Percentiles rank a stretch among this genome's conserved stretches.
Evolutionary conservation across 2,329 filamentous ascomycete genomes (phyloP).

Genomic region (Aspergillus calidoustus): DNA sequence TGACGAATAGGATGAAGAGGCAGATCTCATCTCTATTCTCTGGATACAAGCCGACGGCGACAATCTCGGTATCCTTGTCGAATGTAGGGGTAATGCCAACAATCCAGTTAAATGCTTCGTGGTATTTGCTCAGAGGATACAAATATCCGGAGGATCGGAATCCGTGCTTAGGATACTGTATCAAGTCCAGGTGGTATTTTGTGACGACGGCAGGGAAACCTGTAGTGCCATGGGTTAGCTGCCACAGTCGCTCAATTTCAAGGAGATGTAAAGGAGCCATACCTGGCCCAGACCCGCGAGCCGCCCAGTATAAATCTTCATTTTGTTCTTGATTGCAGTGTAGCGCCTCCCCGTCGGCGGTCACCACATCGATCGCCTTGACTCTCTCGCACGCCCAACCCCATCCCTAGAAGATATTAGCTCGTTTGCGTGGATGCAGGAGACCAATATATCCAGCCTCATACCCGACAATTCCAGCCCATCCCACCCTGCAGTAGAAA

Average conservation of each 20-base stretch:
- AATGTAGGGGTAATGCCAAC: slow-evolving; percentile 26
- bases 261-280: background rate
- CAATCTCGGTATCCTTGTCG: slow-evolving; percentile 31
- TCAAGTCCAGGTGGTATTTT: slow-evolving; percentile 53
- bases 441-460: slow-evolving; percentile 4
- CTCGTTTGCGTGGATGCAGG: too few species aligned
- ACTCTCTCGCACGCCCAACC: slow-evolving; percentile 59
- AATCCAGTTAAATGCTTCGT: slow-evolving; percentile 54
- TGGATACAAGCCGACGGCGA: slow-evolving; percentile 39
- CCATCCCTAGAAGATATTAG: slow-evolving; percentile 50
- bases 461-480: slow-evolving; percentile 61
- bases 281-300: slow-evolving; percentile 54
- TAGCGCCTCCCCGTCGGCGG: slow-evolving; percentile 45
- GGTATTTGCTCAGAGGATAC: slow-evolving; percentile 53
- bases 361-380: slow-evolving; percentile 54
- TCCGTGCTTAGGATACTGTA: slow-evolving; percentile 25
- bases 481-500: slow-evolving; percentile 51
- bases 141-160: slow-evolving; percentile 49
- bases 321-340: slow-evolving; percentile 42
- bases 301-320: slow-evolving; percentile 55
- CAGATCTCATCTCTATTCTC: slow-evolving; percentile 33
- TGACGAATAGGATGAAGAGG: slow-evolving; percentile 16
- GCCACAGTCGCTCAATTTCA: background rate
- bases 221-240: too few species aligned
- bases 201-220: slow-evolving; percentile 58